Base-by-base conservation (phyloP, 306 rosid genomes). In the Geum urbanum region DNA sequence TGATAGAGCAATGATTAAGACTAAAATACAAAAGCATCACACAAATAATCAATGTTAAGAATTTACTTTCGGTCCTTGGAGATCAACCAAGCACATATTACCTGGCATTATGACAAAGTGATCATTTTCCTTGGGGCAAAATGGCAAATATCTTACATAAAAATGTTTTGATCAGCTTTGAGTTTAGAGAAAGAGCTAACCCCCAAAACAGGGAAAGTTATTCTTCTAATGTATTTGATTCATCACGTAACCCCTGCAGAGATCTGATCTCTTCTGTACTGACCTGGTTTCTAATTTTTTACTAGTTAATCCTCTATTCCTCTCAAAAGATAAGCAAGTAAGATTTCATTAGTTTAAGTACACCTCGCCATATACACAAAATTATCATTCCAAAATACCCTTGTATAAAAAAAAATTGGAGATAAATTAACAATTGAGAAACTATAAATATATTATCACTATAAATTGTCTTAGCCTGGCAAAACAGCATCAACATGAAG, bases 141-240 rank as follows among this genome's bases (percentile, higher is more conserved):
- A 0, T 18, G 81, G 37, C 37, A 40, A 24, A 55, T 8, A 19
- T 64, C 50, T 16, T 39, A 40, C 27, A 14, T 12, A 11, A 58
- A 51, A 14, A 54, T 63, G 56, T 73, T 62, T 44, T 37, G 46
- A 14, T 35, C 43, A 61, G 16, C 77, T 64, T 71, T 37, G 54
- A 6, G 50, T 57, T 48, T 50, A 61, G 10, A 0, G 5, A 35
- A 52, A 52, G 12, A 20, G 10, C 10, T 32, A 32, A 3, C 45
- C 7, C 40, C 40, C 11, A 15, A 56, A 56, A 56, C 11, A 56
- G 5, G 20, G 14, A 6, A 53, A 53, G 35, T 4, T 54, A 10
- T 19, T 10, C 61, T 24, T 27, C 5, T 55, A 55, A 55, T 22
- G 37, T 10, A 22, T 22, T 19, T 54, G 59, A 54, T 20, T 1